Evolutionary conservation across 441 rosid species (phyloP).

Genomic region (Raphanus hybrid): DNA sequence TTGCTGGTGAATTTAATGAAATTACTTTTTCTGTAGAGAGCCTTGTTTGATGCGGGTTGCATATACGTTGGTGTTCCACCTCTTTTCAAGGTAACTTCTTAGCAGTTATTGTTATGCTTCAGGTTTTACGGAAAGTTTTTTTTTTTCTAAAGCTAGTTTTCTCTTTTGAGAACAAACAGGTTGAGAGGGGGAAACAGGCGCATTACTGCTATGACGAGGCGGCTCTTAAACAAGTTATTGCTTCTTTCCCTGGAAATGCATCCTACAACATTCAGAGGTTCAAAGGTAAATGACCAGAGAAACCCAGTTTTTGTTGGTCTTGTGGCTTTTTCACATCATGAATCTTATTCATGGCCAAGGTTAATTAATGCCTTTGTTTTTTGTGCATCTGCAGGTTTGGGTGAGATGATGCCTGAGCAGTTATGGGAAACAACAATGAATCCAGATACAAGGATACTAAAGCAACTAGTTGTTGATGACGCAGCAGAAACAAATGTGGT

Average conservation of each 20-base stretch:
- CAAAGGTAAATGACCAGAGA: conserved; percentile 57
- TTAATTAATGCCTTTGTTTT: not conserved
- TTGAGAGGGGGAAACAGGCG: conserved; percentile 85
- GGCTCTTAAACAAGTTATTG: conserved; percentile 59
- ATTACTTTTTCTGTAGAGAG: conserved; percentile 59
- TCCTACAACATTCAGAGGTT: conserved; percentile 90
- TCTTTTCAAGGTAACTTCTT: conserved; percentile 76
- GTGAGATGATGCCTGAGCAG: conserved; percentile 96
- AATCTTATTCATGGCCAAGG: not conserved
- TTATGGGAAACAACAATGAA: conserved; percentile 94
- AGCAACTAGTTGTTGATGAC: conserved; percentile 78
- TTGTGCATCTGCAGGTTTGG: conserved; percentile 60
- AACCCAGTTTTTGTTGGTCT: conserved; percentile 2
- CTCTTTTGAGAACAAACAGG: conserved; percentile 52
- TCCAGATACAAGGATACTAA: conserved; percentile 74
- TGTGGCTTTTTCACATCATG: conserved; percentile 20
- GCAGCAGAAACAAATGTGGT: conserved; percentile 70
- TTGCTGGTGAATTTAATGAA: conserved; percentile 16
- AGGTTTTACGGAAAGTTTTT: conserved; percentile 16
- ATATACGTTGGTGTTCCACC: conserved; percentile 98
- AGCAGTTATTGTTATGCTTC: conserved; percentile 5
- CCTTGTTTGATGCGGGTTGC: conserved; percentile 87
- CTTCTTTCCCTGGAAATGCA: conserved; percentile 77
- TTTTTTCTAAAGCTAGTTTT: not conserved
- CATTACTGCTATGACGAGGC: conserved; percentile 77